Evolutionary conservation across 1,284 basidiomycete species (phyloP).

Genomic region (Sporisorium graminicola): DNA sequence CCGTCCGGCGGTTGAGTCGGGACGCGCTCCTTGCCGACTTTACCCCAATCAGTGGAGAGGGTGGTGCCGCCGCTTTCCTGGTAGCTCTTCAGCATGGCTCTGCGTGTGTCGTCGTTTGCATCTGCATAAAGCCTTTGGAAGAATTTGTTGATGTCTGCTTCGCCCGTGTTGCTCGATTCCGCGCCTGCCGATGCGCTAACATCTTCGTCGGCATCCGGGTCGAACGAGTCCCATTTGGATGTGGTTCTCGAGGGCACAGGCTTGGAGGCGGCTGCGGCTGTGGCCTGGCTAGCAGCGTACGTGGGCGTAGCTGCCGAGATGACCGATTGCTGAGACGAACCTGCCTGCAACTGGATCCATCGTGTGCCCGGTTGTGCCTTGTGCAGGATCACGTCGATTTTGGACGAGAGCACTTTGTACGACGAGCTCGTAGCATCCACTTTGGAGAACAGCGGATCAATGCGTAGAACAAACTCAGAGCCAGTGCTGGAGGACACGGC

Average conservation of each 20-base stretch:
- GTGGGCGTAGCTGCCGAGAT: constrained; percentile 21
- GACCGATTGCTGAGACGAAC: background rate
- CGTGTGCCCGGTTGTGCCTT: constrained; percentile 46
- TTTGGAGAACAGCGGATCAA: constrained; percentile 45
- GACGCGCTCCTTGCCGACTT: constrained; percentile 55
- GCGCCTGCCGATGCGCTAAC: constrained; percentile 9
- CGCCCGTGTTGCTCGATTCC: constrained; percentile 15
- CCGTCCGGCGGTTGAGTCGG: constrained; percentile 58
- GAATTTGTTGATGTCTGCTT: constrained; percentile 63
- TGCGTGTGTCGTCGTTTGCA: constrained; percentile 65
- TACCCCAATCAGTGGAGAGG: constrained; percentile 67
- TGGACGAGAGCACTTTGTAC: constrained; percentile 53
- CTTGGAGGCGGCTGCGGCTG: background rate
- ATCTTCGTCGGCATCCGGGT: constrained; percentile 50
- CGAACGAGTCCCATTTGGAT: constrained; percentile 65
- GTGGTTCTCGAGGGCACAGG: constrained; percentile 16
- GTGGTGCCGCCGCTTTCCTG: constrained; percentile 66
- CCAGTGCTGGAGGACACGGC: constrained; percentile 27
- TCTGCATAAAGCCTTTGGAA: constrained; percentile 67
- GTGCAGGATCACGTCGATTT: constrained; percentile 60
- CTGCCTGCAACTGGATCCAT: constrained; percentile 45
- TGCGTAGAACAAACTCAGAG: constrained; percentile 27
- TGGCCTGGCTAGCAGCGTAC: constrained; percentile 10
- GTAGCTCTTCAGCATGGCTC: constrained; percentile 68
- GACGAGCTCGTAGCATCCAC: constrained; percentile 39